Conservation (phyloP, 441 rosid species). For the Eruca vesicaria region DNA sequence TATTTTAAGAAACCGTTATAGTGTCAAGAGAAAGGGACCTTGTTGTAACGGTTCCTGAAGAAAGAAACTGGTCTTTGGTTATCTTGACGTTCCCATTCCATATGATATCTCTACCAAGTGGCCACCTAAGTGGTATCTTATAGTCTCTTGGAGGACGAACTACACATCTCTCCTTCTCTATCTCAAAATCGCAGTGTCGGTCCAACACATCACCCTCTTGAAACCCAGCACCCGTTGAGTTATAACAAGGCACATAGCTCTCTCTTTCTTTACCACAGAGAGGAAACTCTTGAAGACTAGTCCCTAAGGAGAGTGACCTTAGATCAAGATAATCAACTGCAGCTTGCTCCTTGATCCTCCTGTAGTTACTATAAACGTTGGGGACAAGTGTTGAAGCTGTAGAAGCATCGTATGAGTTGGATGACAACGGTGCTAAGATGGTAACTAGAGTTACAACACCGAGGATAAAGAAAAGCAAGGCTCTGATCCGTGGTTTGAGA, state of each 20-base stretch:
- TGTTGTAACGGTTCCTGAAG: slow-evolving; percentile 94
- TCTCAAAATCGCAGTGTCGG: slow-evolving; percentile 78
- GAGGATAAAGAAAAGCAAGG: slow-evolving; percentile 63
- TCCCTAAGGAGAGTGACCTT: slow-evolving; percentile 59
- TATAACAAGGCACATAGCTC: slow-evolving; percentile 88
- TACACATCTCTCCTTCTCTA: slow-evolving; percentile 54
- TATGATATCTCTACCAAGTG: slow-evolving; percentile 88
- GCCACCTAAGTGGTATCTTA: slow-evolving; percentile 93
- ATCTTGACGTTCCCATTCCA: slow-evolving; percentile 96
- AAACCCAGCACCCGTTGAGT: slow-evolving; percentile 70
- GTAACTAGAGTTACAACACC: slow-evolving; percentile 69
- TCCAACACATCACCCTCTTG: slow-evolving; percentile 87
- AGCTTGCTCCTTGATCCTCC: slow-evolving; percentile 91
- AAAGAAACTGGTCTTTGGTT: slow-evolving; percentile 95
- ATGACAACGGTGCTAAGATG: slow-evolving; percentile 70
- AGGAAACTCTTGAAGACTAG: slow-evolving; percentile 54
- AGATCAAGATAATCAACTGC: slow-evolving; percentile 81
- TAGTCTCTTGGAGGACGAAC: slow-evolving; percentile 94
- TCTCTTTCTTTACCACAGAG: slow-evolving; percentile 91
- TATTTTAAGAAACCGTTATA: background rate
- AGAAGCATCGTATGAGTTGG: slow-evolving; percentile 49
- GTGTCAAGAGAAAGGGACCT: slow-evolving; percentile 42
- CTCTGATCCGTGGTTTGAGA: slow-evolving; percentile 64
- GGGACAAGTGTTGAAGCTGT: slow-evolving; percentile 46
- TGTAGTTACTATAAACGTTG: slow-evolving; percentile 64